These are phyloP conservation scores for Diaporthe batatas DNA, from an alignment of 2,329 filamentous ascomycete species.

Conservation along the genomic window DNA sequence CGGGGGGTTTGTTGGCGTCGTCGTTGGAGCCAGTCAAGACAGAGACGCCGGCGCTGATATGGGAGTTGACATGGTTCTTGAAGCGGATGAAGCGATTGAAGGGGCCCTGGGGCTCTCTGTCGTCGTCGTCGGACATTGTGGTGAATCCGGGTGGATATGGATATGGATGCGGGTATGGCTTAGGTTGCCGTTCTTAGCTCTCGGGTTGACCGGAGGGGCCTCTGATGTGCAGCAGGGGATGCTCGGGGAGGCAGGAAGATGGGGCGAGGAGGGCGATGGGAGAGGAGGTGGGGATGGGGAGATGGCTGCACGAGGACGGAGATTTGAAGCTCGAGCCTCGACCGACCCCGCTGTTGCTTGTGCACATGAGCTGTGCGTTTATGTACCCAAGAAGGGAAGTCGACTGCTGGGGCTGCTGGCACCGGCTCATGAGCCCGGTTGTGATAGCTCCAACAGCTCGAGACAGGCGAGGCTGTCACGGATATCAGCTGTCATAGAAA, in stretches of 20 bases:
- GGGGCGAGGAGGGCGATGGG: constrained; percentile 10
- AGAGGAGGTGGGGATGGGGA: constrained; percentile 23
- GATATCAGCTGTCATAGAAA: no score
- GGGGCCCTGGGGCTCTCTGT: constrained; percentile 43
- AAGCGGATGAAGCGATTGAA: constrained; percentile 57
- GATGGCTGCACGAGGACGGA: constrained; percentile 12
- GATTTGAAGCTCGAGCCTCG: constrained; percentile 31
- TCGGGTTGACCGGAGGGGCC: constrained; percentile 20
- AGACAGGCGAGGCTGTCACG: not conserved
- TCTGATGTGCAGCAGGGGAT: constrained; percentile 8
- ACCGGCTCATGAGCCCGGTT: not conserved
- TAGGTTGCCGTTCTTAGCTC: not conserved
- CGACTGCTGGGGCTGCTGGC: not conserved
- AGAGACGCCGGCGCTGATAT: constrained; percentile 52
- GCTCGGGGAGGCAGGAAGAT: constrained; percentile 12
- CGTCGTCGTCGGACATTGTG: constrained; percentile 42
- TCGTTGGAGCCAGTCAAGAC: constrained; percentile 46
- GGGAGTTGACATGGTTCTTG: constrained; percentile 57
- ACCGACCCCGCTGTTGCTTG: constrained; percentile 14
- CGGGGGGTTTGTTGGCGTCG: not conserved
- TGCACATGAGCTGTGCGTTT: constrained; percentile 11
- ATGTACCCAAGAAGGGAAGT: not conserved
- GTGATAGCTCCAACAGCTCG: not conserved
- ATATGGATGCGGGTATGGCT: no score
- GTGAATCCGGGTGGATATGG: constrained; percentile 3